Percentiles rank a stretch among this genome's conserved stretches.
phyloP scores from a whole-genome alignment of 257 asterid species.

The Jaltomata sinuosa region DNA sequence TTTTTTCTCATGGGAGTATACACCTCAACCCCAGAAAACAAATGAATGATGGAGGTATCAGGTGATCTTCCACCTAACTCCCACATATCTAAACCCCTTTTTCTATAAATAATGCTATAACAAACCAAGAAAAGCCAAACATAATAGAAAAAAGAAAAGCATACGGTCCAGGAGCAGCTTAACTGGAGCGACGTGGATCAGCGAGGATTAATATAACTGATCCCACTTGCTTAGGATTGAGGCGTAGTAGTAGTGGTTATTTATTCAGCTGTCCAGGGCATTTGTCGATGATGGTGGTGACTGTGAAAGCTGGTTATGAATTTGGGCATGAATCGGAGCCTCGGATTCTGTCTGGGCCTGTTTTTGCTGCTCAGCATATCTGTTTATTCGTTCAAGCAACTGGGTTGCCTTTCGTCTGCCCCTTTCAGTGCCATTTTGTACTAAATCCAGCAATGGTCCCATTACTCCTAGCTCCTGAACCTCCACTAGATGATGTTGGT shows the following conservation, averaged over 20 bases:
- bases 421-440: conserved; percentile 81
- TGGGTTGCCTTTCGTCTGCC: conserved; percentile 79
- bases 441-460: conserved; percentile 56
- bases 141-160: conserved; percentile 1
- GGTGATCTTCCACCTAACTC: conserved; percentile 66
- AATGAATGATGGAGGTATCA: conserved; percentile 27
- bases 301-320: conserved; percentile 21
- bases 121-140: conserved; percentile 10
- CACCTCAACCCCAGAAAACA: conserved; percentile 12
- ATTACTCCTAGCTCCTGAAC: conserved; percentile 77
- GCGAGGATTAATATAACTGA: background rate
- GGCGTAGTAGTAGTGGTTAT: background rate
- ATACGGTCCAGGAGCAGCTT: background rate
- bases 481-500: conserved; percentile 48
- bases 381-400: conserved; percentile 72
- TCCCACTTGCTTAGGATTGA: background rate
- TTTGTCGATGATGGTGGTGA: conserved; percentile 25
- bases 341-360: conserved; percentile 37
- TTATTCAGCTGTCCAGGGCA: conserved; percentile 36
- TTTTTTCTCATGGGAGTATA: conserved; percentile 7
- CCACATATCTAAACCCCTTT: conserved; percentile 32
- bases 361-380: conserved; percentile 67
- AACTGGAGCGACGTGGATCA: background rate
- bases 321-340: conserved; percentile 21
- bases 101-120: conserved; percentile 20